Percentiles rank a stretch among this genome's conserved stretches.
These are phyloP conservation scores for Aegilops speltoides DNA, from an alignment of 176 grass and related monocot species.

Conservation along the genomic window DNA sequence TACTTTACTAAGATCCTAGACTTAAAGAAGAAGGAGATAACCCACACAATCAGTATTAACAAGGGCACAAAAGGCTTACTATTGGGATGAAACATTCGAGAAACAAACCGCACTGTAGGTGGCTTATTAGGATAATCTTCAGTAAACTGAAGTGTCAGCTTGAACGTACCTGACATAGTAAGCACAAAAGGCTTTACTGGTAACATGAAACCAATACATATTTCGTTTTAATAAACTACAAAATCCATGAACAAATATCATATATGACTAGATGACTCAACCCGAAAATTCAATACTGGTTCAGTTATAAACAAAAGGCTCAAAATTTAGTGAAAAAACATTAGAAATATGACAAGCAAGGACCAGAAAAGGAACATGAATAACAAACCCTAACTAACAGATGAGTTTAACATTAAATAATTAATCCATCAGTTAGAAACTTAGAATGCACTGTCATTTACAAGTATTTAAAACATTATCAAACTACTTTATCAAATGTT, in stretches of 20 bases:
- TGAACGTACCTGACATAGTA: conserved; percentile 42
- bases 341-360: not conserved
- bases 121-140: conserved; percentile 66
- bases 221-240: not conserved
- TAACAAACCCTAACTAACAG: not conserved
- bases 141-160: conserved; percentile 48
- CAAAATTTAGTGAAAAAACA: not conserved
- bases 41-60: not conserved
- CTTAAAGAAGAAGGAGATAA: not conserved
- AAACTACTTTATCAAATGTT: not conserved
- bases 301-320: not conserved
- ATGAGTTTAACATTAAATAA: not conserved
- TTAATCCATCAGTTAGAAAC: not conserved
- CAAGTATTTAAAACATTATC: not conserved
- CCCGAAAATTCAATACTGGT: too few species aligned
- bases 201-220: not conserved
- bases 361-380: not conserved
- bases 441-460: not conserved
- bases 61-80: conserved; percentile 25
- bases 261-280: too few species aligned
- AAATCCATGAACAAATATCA: too few species aligned
- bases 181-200: not conserved
- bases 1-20: not conserved
- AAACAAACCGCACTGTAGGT: conserved; percentile 55
- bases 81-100: conserved; percentile 57